Evolutionary conservation across 306 rosid genomes (phyloP).

Genomic region (Quercus variabilis): DNA sequence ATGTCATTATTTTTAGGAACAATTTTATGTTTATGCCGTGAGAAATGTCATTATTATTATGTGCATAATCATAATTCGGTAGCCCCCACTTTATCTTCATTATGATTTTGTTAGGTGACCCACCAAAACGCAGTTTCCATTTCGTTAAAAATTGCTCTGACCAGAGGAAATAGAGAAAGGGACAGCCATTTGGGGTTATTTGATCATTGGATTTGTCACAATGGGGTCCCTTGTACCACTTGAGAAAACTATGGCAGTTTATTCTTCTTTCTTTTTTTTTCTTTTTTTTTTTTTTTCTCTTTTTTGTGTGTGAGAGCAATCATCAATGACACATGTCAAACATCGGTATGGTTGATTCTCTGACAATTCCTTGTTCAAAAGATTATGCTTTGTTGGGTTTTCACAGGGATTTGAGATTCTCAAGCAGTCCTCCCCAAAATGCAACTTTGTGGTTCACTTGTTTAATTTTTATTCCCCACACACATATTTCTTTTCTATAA

Average conservation of each 20-base stretch:
- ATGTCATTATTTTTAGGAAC: not conserved
- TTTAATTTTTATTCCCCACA: not conserved
- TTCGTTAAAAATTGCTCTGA: conserved; percentile 34
- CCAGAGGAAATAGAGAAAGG: conserved; percentile 24
- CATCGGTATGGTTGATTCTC: conserved; percentile 17
- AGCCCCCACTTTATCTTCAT: conserved; percentile 45
- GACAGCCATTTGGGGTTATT: conserved; percentile 32
- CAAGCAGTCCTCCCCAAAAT: conserved; percentile 12
- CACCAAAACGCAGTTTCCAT: conserved; percentile 34
- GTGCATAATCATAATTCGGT: not conserved
- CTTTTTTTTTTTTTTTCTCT: not conserved
- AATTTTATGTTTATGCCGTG: conserved; percentile 15
- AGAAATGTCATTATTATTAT: conserved; percentile 11
- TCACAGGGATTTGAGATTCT: conserved; percentile 34
- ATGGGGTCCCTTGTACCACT: conserved; percentile 19
- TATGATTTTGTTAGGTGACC: conserved; percentile 46
- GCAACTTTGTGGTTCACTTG: conserved; percentile 11
- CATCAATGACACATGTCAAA: conserved; percentile 14
- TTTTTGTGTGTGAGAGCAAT: not conserved
- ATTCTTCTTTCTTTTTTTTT: not conserved
- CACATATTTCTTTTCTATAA: not conserved
- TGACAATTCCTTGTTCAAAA: conserved; percentile 31
- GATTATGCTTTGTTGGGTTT: conserved; percentile 28
- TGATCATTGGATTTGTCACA: conserved; percentile 34
- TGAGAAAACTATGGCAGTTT: not conserved